Percentiles rank a stretch among this genome's conserved stretches.
These are phyloP conservation scores for Aspergillus pseudoterreus DNA, from an alignment of 2,329 filamentous ascomycete genomes.

Conservation along the genomic window DNA sequence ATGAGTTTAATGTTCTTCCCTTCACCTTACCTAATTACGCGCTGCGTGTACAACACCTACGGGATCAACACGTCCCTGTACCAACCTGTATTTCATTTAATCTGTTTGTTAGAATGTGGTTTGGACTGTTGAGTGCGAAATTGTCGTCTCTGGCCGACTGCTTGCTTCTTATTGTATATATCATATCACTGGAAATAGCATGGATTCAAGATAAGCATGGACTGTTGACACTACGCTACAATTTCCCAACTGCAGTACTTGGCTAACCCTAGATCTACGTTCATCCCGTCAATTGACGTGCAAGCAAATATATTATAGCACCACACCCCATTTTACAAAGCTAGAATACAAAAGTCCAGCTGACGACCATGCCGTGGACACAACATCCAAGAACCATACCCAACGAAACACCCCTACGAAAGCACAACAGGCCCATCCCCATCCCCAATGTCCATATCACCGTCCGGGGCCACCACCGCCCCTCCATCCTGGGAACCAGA, in stretches of 20 bases:
- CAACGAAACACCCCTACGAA: not conserved
- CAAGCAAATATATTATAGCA: too few relatives aligned
- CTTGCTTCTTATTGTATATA: constrained; percentile 7
- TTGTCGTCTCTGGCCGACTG: not conserved
- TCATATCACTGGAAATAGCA: not conserved
- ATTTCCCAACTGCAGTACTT: too few relatives aligned
- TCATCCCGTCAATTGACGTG: too few relatives aligned
- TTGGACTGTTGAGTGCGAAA: not conserved
- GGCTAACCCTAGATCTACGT: too few relatives aligned
- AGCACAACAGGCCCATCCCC: constrained; percentile 10
- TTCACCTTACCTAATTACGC: not conserved
- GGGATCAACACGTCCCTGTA: constrained; percentile 5
- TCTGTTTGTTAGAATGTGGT: not conserved
- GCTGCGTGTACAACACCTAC: constrained; percentile 13
- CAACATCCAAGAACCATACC: not conserved
- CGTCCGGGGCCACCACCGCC: constrained; percentile 18
- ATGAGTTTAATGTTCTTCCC: not conserved
- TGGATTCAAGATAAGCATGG: too few relatives aligned
- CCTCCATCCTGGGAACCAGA: constrained; percentile 5
- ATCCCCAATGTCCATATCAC: constrained; percentile 27
- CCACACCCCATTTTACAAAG: too few relatives aligned
- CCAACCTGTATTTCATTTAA: constrained; percentile 8
- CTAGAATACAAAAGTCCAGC: too few relatives aligned
- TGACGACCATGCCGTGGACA: too few relatives aligned
- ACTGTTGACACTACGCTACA: too few relatives aligned